Percentiles rank a stretch among this genome's conserved stretches.
These are phyloP conservation scores for Tetracladium marchalianum DNA, from an alignment of 495 filamentous ascomycete species.

Conservation along the genomic window DNA sequence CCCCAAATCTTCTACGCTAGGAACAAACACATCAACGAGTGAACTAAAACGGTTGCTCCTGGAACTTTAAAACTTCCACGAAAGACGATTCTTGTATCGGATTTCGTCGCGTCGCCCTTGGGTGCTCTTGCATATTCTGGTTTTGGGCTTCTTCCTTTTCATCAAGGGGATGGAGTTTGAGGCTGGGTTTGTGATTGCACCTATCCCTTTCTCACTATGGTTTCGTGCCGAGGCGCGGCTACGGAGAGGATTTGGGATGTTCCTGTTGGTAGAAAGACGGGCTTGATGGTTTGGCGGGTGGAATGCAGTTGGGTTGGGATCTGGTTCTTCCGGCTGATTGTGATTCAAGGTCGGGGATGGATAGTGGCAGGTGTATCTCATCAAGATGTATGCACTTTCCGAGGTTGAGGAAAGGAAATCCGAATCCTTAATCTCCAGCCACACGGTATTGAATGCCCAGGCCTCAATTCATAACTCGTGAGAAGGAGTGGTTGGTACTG, in stretches of 20 bases:
- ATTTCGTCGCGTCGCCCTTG: not conserved
- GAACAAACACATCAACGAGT: not conserved
- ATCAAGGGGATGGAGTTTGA: not conserved
- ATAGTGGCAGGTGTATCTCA: too few relatives aligned
- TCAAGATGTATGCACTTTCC: too few relatives aligned
- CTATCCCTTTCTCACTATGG: constrained; percentile 18
- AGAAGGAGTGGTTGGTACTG: too few relatives aligned
- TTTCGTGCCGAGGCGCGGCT: constrained; percentile 8
- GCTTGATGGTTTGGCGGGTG: too few relatives aligned
- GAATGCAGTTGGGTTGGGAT: too few relatives aligned
- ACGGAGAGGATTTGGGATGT: constrained; percentile 19
- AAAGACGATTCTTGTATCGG: not conserved
- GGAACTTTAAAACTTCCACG: not conserved
- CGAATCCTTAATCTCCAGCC: too few relatives aligned
- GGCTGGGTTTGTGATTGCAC: not conserved
- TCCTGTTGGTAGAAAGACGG: too few relatives aligned
- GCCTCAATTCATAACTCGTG: too few relatives aligned
- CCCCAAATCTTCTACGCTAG: constrained; percentile 11
- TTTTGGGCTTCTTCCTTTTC: not conserved
- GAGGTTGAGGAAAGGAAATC: too few relatives aligned
- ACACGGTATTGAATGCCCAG: too few relatives aligned
- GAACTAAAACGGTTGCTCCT: constrained; percentile 6
- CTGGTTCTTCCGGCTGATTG: too few relatives aligned
- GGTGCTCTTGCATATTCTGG: not conserved
- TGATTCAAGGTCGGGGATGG: too few relatives aligned